Percentiles rank a stretch among this genome's conserved stretches.
phyloP scores from a whole-genome alignment of 1,284 basidiomycete species.

The Cryptococcus sp. region DNA sequence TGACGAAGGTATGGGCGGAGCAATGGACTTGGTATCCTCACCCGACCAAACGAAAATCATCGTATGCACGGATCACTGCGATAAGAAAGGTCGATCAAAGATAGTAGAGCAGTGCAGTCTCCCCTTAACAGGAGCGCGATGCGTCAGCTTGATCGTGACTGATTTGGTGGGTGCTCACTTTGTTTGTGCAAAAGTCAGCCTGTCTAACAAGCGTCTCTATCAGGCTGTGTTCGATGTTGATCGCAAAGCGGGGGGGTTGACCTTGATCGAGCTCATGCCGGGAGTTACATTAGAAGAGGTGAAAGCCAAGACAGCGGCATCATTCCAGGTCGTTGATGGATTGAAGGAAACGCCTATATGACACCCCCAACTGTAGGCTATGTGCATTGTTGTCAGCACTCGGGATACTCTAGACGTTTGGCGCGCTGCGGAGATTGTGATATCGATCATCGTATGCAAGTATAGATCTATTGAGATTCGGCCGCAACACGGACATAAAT shows the following conservation, averaged over 20 bases:
- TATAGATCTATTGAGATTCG: too few species aligned
- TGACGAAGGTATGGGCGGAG: conserved; percentile 76
- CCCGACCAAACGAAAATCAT: conserved; percentile 82
- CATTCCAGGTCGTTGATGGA: not conserved
- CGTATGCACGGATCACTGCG: conserved; percentile 79
- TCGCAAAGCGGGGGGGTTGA: not conserved
- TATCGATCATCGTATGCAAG: too few species aligned
- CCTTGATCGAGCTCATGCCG: not conserved
- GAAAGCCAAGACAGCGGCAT: not conserved
- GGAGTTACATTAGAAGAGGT: not conserved
- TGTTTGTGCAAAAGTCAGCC: too few species aligned
- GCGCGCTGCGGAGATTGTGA: too few species aligned
- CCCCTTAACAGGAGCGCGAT: conserved; percentile 82
- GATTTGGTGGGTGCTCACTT: conserved; percentile 60
- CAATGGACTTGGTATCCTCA: conserved; percentile 90
- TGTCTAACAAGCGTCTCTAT: too few species aligned
- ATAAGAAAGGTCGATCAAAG: conserved; percentile 78
- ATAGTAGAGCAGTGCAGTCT: conserved; percentile 77
- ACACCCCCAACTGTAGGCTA: not conserved
- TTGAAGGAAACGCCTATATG: not conserved
- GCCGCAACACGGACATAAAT: too few species aligned
- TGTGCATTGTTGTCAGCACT: too few species aligned
- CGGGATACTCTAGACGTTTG: too few species aligned
- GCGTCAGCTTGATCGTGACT: conserved; percentile 86
- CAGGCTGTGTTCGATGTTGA: not conserved